Percentiles rank a stretch among this genome's conserved stretches.
Conservation (phyloP, 208 protist species). For the Wallacemonas sp. region DNA sequence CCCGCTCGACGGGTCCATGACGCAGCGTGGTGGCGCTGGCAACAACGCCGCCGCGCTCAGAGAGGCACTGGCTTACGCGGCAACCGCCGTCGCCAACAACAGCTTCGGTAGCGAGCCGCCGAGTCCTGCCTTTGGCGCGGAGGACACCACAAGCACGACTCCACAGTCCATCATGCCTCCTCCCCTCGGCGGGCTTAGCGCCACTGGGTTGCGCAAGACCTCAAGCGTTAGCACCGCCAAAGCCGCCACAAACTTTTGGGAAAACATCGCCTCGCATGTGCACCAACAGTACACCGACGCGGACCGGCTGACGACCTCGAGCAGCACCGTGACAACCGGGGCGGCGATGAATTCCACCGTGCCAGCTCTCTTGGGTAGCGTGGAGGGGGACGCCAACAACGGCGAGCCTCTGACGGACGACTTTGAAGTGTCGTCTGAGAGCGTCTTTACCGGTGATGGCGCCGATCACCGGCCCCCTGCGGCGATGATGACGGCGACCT, state of each 20-base stretch:
- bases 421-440: too few relatives aligned
- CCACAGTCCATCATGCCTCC: too few relatives aligned
- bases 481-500: not conserved
- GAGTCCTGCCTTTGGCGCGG: not conserved
- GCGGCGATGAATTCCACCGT: too few relatives aligned
- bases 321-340: too few relatives aligned
- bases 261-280: constrained; percentile 4
- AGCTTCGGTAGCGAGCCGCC: not conserved
- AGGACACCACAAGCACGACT: too few relatives aligned
- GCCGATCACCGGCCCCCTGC: constrained; percentile 6
- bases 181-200: not conserved
- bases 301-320: too few relatives aligned
- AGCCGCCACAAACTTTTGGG: not conserved
- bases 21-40: not conserved
- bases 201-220: not conserved
- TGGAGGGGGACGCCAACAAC: not conserved
- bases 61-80: not conserved
- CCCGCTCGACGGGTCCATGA: not conserved
- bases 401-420: too few relatives aligned
- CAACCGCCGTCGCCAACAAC: not conserved
- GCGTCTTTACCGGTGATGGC: not conserved
- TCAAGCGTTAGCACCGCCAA: too few relatives aligned
- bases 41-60: not conserved
- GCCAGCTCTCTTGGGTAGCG: not conserved
- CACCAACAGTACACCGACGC: not conserved